These are phyloP conservation scores for Phaeotremella fagi DNA, from an alignment of 768 basidiomycete genomes.

Conservation along the genomic window DNA sequence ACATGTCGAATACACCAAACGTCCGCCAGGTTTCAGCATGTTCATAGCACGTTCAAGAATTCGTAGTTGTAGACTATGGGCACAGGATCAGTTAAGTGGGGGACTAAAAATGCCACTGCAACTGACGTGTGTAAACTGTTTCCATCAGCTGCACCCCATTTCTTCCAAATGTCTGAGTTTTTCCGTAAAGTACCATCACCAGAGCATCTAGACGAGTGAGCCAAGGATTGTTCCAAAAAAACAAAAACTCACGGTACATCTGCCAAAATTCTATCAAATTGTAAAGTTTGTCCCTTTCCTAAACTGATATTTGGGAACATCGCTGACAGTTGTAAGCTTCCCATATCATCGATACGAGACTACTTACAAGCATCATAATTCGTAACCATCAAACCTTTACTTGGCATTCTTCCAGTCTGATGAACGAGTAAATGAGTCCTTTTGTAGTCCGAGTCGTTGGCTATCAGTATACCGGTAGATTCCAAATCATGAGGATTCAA, in stretches of 20 bases:
- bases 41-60: slow-evolving; percentile 91
- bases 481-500: slow-evolving; percentile 70
- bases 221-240: slow-evolving; percentile 6
- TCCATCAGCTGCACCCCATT: slow-evolving; percentile 81
- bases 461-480: slow-evolving; percentile 80
- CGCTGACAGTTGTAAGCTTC: slow-evolving; percentile 54
- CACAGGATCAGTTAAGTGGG: not conserved
- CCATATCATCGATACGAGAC: slow-evolving; percentile 3
- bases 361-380: slow-evolving; percentile 84
- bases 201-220: slow-evolving; percentile 54
- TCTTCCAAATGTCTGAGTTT: slow-evolving; percentile 90
- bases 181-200: slow-evolving; percentile 95
- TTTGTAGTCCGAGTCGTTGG: slow-evolving; percentile 92
- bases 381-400: slow-evolving; percentile 87
- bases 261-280: slow-evolving; percentile 89
- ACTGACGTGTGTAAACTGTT: slow-evolving; percentile 82
- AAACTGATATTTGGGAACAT: slow-evolving; percentile 45
- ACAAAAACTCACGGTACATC: slow-evolving; percentile 72
- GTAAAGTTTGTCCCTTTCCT: slow-evolving; percentile 52
- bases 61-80: slow-evolving; percentile 83
- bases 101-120: not conserved
- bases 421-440: slow-evolving; percentile 95
- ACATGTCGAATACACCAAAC: slow-evolving; percentile 96
- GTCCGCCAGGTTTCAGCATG: slow-evolving; percentile 75
- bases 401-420: slow-evolving; percentile 89